These are phyloP conservation scores for Pseudocercospora crystallina DNA, from an alignment of 2,329 filamentous ascomycete species.

Conservation along the genomic window DNA sequence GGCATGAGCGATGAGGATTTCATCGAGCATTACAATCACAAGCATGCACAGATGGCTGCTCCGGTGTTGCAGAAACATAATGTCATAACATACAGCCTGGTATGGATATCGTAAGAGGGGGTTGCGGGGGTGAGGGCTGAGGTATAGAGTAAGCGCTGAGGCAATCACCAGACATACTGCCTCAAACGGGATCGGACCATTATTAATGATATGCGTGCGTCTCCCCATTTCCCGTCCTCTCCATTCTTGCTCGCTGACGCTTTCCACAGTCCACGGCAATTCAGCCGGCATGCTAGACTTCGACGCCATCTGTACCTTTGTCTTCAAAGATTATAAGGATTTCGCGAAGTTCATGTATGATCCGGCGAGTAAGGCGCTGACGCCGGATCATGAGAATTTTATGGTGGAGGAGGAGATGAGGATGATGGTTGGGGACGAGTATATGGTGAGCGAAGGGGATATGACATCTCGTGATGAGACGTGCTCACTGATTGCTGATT, in stretches of 20 bases:
- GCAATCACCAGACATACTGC: constrained; percentile 43
- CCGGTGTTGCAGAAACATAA: constrained; percentile 46
- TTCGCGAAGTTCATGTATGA: constrained; percentile 50
- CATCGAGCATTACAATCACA: constrained; percentile 47
- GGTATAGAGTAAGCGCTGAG: constrained; percentile 4
- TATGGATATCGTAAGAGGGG: constrained; percentile 27
- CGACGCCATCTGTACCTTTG: constrained; percentile 51
- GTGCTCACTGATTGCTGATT: no score
- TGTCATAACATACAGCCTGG: constrained; percentile 47
- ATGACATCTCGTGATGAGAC: no score
- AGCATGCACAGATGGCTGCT: constrained; percentile 46
- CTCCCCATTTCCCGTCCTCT: no score
- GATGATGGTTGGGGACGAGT: constrained; percentile 50
- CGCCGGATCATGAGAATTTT: constrained; percentile 38
- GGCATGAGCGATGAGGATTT: constrained; percentile 47
- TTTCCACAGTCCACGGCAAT: constrained; percentile 40
- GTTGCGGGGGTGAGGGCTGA: constrained; percentile 1
- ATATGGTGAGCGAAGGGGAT: constrained; percentile 27
- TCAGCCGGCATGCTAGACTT: constrained; percentile 43
- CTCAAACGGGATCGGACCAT: constrained; percentile 45
- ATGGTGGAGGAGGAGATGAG: constrained; percentile 39
- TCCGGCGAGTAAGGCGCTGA: constrained; percentile 43
- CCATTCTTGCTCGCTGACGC: no score
- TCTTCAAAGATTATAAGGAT: constrained; percentile 48
- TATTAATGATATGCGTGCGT: constrained; percentile 42